Evolutionary conservation across 345 rosid species (phyloP).

Genomic region (Erysimum cheiranthoides): DNA sequence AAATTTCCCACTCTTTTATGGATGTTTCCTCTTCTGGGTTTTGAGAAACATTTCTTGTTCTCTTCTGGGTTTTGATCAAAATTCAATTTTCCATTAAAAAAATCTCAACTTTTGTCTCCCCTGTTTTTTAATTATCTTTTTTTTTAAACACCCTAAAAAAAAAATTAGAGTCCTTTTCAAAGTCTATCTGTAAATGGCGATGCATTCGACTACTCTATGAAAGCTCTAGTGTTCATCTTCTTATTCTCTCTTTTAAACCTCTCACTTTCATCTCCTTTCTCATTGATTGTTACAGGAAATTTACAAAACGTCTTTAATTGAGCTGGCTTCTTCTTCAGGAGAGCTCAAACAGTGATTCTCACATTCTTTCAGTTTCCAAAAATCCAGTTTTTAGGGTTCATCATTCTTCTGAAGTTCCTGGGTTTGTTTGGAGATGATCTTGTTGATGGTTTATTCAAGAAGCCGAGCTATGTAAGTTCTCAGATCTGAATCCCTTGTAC

Average conservation of each 20-base stretch:
- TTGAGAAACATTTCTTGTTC: constrained; percentile 22
- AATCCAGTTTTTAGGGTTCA: constrained; percentile 33
- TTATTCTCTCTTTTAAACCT: constrained; percentile 33
- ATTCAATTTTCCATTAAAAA: constrained; percentile 18
- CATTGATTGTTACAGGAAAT: constrained; percentile 29
- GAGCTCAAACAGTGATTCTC: constrained; percentile 25
- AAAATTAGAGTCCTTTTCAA: constrained; percentile 49
- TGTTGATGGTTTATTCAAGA: constrained; percentile 41
- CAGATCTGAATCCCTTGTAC: constrained; percentile 68
- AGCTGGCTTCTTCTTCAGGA: constrained; percentile 41
- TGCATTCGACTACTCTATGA: constrained; percentile 42
- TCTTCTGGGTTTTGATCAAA: constrained; percentile 40
- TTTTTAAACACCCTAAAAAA: neutral
- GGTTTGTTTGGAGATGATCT: constrained; percentile 47
- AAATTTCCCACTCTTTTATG: neutral
- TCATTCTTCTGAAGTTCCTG: constrained; percentile 40
- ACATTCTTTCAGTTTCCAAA: constrained; percentile 34
- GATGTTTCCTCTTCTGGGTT: constrained; percentile 31
- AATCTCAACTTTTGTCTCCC: constrained; percentile 45
- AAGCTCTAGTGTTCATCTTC: constrained; percentile 42
- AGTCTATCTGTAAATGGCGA: constrained; percentile 53
- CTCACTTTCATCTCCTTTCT: constrained; percentile 44
- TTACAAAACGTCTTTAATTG: constrained; percentile 29
- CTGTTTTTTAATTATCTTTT: constrained; percentile 30
- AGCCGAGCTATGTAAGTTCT: constrained; percentile 62